Conservation (phyloP, 306 rosid species). For the Castanea mollissima region DNA sequence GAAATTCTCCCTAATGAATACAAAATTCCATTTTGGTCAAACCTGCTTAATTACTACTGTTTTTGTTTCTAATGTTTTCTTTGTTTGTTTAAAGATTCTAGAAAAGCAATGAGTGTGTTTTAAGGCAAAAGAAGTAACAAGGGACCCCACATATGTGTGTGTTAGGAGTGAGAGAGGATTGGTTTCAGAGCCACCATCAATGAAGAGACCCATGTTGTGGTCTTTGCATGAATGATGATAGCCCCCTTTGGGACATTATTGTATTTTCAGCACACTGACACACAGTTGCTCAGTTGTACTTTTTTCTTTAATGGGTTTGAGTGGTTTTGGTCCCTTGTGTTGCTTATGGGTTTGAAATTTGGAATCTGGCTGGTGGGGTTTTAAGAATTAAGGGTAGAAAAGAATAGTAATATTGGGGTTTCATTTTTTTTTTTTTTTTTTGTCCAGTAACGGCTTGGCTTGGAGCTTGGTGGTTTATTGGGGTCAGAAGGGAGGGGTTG, state of each 20-base stretch:
- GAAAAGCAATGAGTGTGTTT: conserved; percentile 79
- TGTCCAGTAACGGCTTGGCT: background rate
- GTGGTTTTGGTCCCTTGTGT: conserved; percentile 48
- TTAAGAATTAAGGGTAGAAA: background rate
- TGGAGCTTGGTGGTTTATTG: conserved; percentile 10
- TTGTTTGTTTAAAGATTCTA: conserved; percentile 36
- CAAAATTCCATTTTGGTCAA: conserved; percentile 20
- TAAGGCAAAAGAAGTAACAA: conserved; percentile 26
- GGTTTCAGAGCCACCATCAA: conserved; percentile 40
- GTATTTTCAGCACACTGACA: conserved; percentile 13
- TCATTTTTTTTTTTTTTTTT: background rate
- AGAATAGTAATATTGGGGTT: background rate
- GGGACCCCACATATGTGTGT: conserved; percentile 54
- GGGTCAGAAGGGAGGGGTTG: conserved; percentile 53
- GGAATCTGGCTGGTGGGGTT: conserved; percentile 35
- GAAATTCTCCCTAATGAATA: conserved; percentile 12
- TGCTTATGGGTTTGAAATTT: conserved; percentile 28
- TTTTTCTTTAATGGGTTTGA: conserved; percentile 43
- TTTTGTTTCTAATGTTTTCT: background rate
- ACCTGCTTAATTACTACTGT: background rate
- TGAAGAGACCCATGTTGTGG: conserved; percentile 28
- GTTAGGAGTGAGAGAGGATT: background rate
- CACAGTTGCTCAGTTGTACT: conserved; percentile 16
- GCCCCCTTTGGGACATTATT: conserved; percentile 8
- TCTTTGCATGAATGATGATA: conserved; percentile 30